A percentile compares a stretch with the other conserved stretches of the same genome.
Conservation (phyloP, 352 stramenopile species). For the Globisporangium sylvaticum region DNA sequence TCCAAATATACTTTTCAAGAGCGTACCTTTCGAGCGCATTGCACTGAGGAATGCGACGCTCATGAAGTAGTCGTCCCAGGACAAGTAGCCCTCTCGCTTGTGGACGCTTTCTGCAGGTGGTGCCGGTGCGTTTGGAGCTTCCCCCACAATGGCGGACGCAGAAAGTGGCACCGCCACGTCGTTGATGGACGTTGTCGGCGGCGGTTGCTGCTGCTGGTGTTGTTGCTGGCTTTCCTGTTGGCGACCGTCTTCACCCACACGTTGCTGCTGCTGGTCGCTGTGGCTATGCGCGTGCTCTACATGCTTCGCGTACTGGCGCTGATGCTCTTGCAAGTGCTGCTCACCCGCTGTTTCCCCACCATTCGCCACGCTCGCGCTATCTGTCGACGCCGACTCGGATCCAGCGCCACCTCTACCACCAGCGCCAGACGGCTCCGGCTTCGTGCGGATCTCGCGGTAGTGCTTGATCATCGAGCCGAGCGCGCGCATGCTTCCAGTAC, state of each 20-base stretch:
- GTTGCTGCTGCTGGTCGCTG: background rate
- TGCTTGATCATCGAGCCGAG: slow-evolving; percentile 11
- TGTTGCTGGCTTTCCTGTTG: background rate
- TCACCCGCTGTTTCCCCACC: background rate
- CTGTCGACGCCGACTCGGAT: background rate
- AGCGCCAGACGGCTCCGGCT: background rate
- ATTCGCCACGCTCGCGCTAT: background rate
- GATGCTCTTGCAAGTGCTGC: too few species aligned
- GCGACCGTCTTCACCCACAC: background rate
- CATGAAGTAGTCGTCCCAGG: slow-evolving; percentile 99
- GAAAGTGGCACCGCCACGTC: slow-evolving; percentile 1
- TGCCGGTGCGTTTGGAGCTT: background rate
- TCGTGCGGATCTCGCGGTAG: slow-evolving; percentile 13
- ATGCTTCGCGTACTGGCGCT: background rate
- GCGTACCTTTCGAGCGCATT: slow-evolving; percentile 95
- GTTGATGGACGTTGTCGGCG: background rate
- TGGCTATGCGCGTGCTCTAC: background rate
- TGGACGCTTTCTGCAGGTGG: slow-evolving; percentile 2
- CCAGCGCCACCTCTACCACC: background rate
- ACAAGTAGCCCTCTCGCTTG: slow-evolving; percentile 91
- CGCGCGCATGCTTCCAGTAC: slow-evolving; percentile 10
- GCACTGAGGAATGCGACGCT: slow-evolving; percentile 97
- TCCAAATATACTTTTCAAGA: background rate
- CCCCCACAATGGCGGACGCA: background rate
- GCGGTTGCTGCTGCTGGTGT: slow-evolving; percentile 2